Base-by-base conservation (phyloP, 345 rosid species). In the Populus simonii region DNA sequence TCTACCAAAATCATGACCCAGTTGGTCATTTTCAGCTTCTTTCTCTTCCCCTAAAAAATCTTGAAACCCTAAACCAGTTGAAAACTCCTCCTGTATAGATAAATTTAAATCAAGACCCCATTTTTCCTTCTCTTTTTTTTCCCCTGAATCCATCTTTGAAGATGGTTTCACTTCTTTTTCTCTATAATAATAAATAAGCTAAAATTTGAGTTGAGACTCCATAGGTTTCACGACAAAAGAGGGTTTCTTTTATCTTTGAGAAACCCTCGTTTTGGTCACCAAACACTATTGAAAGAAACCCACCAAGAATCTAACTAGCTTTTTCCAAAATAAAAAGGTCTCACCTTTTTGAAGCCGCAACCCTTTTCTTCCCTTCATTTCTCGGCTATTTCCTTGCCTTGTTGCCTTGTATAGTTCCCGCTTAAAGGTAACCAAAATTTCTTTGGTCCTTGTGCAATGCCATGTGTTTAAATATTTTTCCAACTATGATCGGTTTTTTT, bases 81-180 rank as follows among this genome's bases (percentile, higher is more conserved):
- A 76, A 35, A 5, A 35, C 59, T 76, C 68, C 51, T 80, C 73
- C 17, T 51, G 71, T 1, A 81, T 71, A 8, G 5, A 68, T 59
- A 33, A 25, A 69, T 72, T 85, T 33, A 80, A 74, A 73, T 85
- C 83, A 51, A 76, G 4, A 65, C 18, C n/a, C 23, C 4, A 8
- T 20, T 6, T 47, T 12, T 66, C 61, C 71, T 66, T 47, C 18
- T 11, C 27, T 66, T 12, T 47, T 5, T 15, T 15, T 15, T 47
- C 12, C 62, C 31, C 71, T 10, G 35, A 75, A 33, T n/a, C 78
- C 71, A 66, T 51, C 57, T 3, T 45, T 10, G 33, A 29, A 23
- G 7, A 5, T 41, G 2, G 15, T 4, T 41, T 33, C 31, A 7
- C 31, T 53, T 23, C 73, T 25, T 41, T 45, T 41, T 55, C 18